Conservation (phyloP, 208 protist genomes). For the Leishmania turanica region DNA sequence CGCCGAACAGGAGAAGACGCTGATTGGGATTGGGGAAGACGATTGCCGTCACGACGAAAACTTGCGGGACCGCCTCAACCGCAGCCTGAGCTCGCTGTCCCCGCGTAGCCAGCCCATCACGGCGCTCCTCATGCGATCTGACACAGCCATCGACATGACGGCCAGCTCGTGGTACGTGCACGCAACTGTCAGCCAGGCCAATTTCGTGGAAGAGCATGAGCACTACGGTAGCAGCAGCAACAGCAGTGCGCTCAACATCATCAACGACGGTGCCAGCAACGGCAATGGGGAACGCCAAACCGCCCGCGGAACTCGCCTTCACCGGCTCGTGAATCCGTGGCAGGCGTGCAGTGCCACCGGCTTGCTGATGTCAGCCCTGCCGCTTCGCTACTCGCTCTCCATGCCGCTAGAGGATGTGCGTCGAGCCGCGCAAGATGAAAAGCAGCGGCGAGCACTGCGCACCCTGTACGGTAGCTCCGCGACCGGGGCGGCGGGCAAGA, state of each 20-base stretch:
- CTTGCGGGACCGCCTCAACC: background rate
- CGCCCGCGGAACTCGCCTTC: background rate
- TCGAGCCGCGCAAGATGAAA: conserved; percentile 20
- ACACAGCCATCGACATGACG: conserved; percentile 41
- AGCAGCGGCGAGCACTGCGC: conserved; percentile 23
- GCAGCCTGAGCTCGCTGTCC: background rate
- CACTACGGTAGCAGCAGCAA: background rate
- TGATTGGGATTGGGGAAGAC: background rate
- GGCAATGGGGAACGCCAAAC: background rate
- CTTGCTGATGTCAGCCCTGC: background rate
- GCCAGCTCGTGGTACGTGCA: conserved; percentile 25
- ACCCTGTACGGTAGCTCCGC: conserved; percentile 13
- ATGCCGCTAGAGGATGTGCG: conserved; percentile 19
- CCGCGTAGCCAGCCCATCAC: conserved; percentile 1
- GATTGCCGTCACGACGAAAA: background rate
- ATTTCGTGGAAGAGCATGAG: conserved; percentile 7
- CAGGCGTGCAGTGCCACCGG: background rate
- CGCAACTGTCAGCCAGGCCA: background rate
- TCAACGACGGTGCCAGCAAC: background rate
- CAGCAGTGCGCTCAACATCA: background rate
- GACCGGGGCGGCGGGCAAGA: background rate
- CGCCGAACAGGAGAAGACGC: background rate
- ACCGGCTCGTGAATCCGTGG: conserved; percentile 13
- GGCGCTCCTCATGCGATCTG: conserved; percentile 47
- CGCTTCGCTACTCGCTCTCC: conserved; percentile 19